Base-by-base conservation (phyloP, 495 filamentous ascomycete species). In the Penicillium angulare region DNA sequence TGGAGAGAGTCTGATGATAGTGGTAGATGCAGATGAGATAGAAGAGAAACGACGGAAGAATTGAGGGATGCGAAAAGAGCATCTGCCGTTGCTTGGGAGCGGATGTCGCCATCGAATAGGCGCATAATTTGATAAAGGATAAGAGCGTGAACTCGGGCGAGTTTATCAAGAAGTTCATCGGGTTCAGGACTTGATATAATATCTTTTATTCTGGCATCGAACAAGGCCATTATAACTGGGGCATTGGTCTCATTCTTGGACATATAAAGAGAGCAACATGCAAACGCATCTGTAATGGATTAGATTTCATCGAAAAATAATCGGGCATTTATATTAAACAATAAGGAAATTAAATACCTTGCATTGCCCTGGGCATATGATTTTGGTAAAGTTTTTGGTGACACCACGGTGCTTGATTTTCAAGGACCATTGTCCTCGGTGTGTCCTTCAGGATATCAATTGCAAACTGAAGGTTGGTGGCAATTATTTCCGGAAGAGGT, bases 71-170 rank as follows among this genome's bases (percentile, higher is more conserved):
- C 60, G 15, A 79, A 75, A 15, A 73, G 56, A 16, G 56, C 39
- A 45, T 81, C 79, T 16, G 78, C 74, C 18, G 72, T 56, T 2
- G 69, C 65, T 6, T 74, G 70, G 38, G 73, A 69, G 26, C 74
- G 68, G 40, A 83, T 72, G 55, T 82, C 76, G 22, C 76, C 78
- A 55, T 84, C 80, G 52, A 82, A 82, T 15, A 86, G 65, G 9
- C 75, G 69, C 50, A 84, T 79, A 39, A 83, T 71, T 47, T 63
- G 54, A 39, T 68, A 59, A 33, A 69, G 26, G 51, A 75, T 52
- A 47, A 76, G 44, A 50, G 72, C 53, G 26, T 73, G 64, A 17
- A 65, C 44, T 35, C 56, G 59, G 6, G 71, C 66, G 13, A 74
- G 50, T 12, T 58, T 29, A 7, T 69, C 66, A 1, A 50, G 44